phyloP scores from a whole-genome alignment of 2,329 filamentous ascomycete species.

The Thielaviopsis euricoi region DNA sequence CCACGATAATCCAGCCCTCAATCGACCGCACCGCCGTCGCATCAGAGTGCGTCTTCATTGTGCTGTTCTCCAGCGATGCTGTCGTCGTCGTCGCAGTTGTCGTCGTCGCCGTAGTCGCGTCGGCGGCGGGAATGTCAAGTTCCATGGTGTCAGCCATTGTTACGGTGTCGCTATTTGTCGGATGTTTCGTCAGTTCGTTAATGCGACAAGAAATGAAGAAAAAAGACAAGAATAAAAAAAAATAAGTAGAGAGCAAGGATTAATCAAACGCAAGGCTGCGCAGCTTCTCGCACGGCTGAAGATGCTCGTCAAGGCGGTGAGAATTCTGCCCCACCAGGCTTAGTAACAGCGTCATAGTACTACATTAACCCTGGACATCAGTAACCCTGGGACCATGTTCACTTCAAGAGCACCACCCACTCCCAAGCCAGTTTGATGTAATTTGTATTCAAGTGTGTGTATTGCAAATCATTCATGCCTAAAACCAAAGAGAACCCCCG shows the following conservation, averaged over 20 bases:
- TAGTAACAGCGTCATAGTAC: not conserved
- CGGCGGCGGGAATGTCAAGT: conserved; percentile 24
- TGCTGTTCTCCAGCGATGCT: conserved; percentile 34
- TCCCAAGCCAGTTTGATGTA: not conserved
- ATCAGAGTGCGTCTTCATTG: conserved; percentile 56
- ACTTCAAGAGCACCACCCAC: not conserved
- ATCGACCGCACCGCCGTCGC: conserved; percentile 73
- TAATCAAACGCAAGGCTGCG: too few species aligned
- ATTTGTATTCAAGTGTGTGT: not conserved
- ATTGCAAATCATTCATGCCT: not conserved
- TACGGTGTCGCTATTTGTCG: not conserved
- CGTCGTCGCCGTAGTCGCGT: conserved; percentile 5
- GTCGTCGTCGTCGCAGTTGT: conserved; percentile 18
- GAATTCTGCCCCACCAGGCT: conserved; percentile 2
- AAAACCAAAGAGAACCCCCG: not conserved
- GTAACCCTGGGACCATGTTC: not conserved
- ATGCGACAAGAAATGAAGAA: not conserved
- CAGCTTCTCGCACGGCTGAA: not conserved
- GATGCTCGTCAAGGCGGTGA: not conserved
- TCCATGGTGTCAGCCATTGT: conserved; percentile 43
- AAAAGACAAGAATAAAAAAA: not conserved
- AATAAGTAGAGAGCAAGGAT: not conserved
- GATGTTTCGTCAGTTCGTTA: not conserved
- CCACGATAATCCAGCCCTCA: conserved; percentile 78
- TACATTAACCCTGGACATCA: not conserved